Conservation (phyloP, 805 yeast species). For the Isabelozyma gotoi region DNA sequence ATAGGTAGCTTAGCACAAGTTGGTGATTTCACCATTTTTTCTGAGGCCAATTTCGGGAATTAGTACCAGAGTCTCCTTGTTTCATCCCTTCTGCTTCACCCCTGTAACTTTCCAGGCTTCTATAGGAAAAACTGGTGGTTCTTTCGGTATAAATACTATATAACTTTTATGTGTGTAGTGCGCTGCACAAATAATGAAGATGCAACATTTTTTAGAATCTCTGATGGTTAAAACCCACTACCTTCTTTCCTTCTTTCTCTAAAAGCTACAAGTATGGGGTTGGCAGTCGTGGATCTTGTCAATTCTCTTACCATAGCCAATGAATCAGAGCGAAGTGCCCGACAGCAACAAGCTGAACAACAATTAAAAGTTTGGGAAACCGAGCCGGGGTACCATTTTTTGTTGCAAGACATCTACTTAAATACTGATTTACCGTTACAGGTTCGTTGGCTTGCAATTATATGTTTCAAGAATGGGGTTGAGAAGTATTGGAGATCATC, state of each 20-base stretch:
- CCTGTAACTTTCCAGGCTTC: no score
- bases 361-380: slow-evolving; percentile 71
- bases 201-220: neutral
- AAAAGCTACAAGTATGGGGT: neutral
- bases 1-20: no score
- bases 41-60: no score
- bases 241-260: neutral
- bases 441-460: slow-evolving; percentile 82
- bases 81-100: no score
- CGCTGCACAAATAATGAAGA: neutral
- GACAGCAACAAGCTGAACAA: slow-evolving; percentile 65
- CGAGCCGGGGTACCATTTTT: slow-evolving; percentile 55
- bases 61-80: no score
- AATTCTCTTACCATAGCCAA: slow-evolving; percentile 29
- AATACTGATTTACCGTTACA: slow-evolving; percentile 60
- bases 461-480: slow-evolving; percentile 84
- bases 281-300: slow-evolving; percentile 26
- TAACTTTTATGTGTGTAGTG: no score
- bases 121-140: no score
- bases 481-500: slow-evolving; percentile 83
- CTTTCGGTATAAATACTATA: no score
- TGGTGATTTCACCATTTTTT: no score
- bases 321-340: slow-evolving; percentile 44
- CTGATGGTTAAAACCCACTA: neutral
- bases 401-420: slow-evolving; percentile 58